Evolutionary conservation across 1,284 basidiomycete species (phyloP), one percentile per base, ranked within the genome.

Genomic region (Bondarzewia mesenterica): DNA sequence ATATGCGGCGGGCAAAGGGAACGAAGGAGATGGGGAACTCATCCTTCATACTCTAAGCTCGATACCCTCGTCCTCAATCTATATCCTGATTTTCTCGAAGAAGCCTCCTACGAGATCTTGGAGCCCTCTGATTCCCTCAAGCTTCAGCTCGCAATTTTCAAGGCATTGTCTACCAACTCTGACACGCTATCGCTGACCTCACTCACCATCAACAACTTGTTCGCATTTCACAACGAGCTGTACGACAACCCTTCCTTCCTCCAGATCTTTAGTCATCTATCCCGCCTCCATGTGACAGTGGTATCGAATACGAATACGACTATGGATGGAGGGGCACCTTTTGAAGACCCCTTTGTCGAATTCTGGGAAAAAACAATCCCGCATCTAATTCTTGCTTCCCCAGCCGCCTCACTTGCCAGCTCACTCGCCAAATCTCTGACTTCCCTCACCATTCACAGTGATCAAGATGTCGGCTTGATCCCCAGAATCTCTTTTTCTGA

Each of bases 301-400:
- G 20, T 20, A 15, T 2, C n/a, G n/a, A 14, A 29, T 15, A 32
- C 26, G 36, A 40, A 38, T 12, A 21, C 21, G 22, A 7, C 14
- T 23, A 23, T 22, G 29, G 12, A 23, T 16, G 16, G n/a, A n/a
- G n/a, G n/a, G n/a, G n/a, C n/a, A n/a, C n/a, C n/a, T n/a, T n/a
- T n/a, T n/a, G n/a, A 14, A 6, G 8, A 37, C 12, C 27, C 29
- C n/a, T 18, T 25, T 16, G 20, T n/a, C 12, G 20, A 25, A 8
- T 46, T 46, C 21, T 46, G 45, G 45, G 45, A 23, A 12, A 35
- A 12, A 15, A 45, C 44, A 14, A 18, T 45, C n/a, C 29, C 44
- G 7, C 42, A 27, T 18, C 29, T 7, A 20, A 22, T 45, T 36
- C 29, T 26, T 36, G 36, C 29, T 16, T n/a, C n/a, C n/a, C n/a